Percentiles rank a stretch among this genome's conserved stretches.
Conservation (phyloP, 2,329 filamentous ascomycete species). For the Colletotrichum coccodes region DNA sequence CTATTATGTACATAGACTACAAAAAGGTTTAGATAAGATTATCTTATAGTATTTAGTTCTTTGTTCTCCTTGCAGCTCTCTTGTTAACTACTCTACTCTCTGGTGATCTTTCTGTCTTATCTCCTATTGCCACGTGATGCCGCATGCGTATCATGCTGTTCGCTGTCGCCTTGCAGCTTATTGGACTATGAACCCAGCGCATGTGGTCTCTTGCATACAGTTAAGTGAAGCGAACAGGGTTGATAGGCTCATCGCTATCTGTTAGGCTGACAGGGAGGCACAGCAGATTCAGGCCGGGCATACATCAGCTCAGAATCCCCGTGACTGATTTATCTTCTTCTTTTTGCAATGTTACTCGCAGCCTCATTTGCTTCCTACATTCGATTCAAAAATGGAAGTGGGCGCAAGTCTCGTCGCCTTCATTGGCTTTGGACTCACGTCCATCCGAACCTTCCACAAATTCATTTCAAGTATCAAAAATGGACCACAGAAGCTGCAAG, state of each 20-base stretch:
- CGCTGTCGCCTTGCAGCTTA: not conserved
- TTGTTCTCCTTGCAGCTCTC: too few relatives aligned
- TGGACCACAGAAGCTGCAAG: not conserved
- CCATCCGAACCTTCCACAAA: not conserved
- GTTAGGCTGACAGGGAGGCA: not conserved
- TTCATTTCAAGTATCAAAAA: not conserved
- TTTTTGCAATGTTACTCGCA: not conserved
- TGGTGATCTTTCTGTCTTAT: too few relatives aligned
- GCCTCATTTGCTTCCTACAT: not conserved
- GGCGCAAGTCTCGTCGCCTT: not conserved
- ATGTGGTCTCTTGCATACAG: not conserved
- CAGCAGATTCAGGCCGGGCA: not conserved
- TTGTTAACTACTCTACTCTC: too few relatives aligned
- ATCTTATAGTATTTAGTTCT: too few relatives aligned
- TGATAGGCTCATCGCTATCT: not conserved
- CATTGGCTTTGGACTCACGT: not conserved
- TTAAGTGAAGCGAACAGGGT: too few relatives aligned
- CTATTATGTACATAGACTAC: too few relatives aligned
- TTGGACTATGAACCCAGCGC: not conserved
- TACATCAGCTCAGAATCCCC: not conserved
- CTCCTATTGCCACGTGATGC: too few relatives aligned
- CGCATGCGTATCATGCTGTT: too few relatives aligned
- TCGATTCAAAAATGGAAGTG: not conserved
- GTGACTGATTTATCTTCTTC: too few relatives aligned
- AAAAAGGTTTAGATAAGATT: too few relatives aligned